Base-by-base conservation (phyloP, 2,329 filamentous ascomycete species). In the Fusarium heterosporum region DNA sequence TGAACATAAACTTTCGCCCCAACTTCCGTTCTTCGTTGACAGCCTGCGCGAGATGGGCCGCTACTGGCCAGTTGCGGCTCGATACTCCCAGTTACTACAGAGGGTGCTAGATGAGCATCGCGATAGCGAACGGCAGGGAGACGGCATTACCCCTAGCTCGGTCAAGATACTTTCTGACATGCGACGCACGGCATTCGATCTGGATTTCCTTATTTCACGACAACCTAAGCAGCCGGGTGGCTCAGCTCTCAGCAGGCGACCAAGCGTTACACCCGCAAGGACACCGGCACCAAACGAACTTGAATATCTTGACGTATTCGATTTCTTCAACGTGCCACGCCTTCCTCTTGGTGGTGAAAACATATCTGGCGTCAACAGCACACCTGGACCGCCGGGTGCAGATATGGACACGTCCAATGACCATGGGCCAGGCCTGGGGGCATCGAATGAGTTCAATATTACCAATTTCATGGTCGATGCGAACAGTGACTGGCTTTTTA, bases 161-260 rank as follows among this genome's bases (percentile, higher is more conserved):
- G 93, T 97, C 42, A 91, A 89, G 74, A 97, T 97, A 52, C 80
- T 97, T 1, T 91, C 93, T 2, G 94, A 97, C 72, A 97, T 97
- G 94, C 87, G 94, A 19, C 85, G 94, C 19, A 96, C 92, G 48
- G 94, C 93, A 1, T 96, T 94, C 73, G 94, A 97, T 74, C 84
- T 97, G 6, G 94, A 97, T 73, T 93, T 96, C 69, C 82, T 97
- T 30, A 97, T 97, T 63, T 93, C 92, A 6, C 86, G 92, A 10
- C 93, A 97, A 77, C 93, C 92, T 2, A 82, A 79, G 50, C 84
- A 79, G 50, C 83, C 83, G 63, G 68, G 81, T 54, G 66, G 74
- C 28, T 69, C 70, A 52, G 76, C 73, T 1, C 76, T 78, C 14
- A 84, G 82, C 51, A 79, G 84, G 4, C 70, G 85, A 42, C 80